Base-by-base conservation (phyloP, 345 rosid species). In the Alliaria petiolata region DNA sequence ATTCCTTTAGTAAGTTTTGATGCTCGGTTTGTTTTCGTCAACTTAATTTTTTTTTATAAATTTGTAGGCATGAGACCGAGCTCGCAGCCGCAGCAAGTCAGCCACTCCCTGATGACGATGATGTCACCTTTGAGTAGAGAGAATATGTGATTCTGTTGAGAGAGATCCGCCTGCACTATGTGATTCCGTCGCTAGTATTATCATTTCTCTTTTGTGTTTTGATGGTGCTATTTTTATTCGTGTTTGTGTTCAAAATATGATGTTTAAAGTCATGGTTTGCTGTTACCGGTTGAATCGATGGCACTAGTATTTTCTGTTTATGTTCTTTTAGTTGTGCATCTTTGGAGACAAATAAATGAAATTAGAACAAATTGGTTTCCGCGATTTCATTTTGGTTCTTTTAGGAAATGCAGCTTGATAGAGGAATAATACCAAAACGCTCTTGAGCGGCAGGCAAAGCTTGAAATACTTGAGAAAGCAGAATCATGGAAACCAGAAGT, bases 101-200 rank as follows among this genome's bases (percentile, higher is more conserved):
- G 79, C 97, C 97, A 49, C 93, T 89, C 40, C 95, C 95, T 0
- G 97, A 91, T 20, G 97, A 91, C 13, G 89, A 85, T 13, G 89
- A 85, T 40, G 97, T 89, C 14, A 44, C 86, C 6, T 87, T 91
- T 8, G 97, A 91, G 55, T 91, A 79, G 70, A 76, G 69, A 40
- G 28, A 6, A 28, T n/a, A n/a, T n/a, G n/a, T n/a, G n/a, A n/a
- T n/a, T n/a, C n/a, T n/a, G n/a, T n/a, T n/a, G n/a, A 2, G 4
- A 30, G 42, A 45, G 62, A 53, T 62, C 61, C 30, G 19, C 33
- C 28, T 39, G n/a, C n/a, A n/a, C n/a, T 28, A 60, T 51, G 68
- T 51, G 54, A 39, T 31, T 20, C 57, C 13, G 19, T 51, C 76
- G 11, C 38, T 16, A 53, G 56, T 30, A 22, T 25, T 39, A 52